Evolutionary conservation across 2,329 filamentous ascomycete genomes (phyloP).

Genomic region (Exophiala dermatitidis): DNA sequence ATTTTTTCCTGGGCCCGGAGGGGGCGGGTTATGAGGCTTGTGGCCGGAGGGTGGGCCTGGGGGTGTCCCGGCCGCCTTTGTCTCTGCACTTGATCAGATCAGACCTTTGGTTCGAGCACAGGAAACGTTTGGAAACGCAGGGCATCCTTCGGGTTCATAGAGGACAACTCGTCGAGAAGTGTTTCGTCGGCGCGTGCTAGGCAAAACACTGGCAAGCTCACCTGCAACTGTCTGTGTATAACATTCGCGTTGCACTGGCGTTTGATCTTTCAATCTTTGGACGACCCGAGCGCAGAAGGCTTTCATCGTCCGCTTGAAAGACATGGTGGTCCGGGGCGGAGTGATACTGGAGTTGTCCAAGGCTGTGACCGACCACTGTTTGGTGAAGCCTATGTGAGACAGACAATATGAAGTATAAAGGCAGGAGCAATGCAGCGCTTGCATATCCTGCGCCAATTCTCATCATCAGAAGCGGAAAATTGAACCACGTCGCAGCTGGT

Average conservation of each 20-base stretch:
- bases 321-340: slow-evolving; percentile 1
- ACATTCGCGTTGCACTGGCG: neutral
- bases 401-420: neutral
- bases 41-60: neutral
- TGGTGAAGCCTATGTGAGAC: neutral
- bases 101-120: neutral
- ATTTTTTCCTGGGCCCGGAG: too few relatives aligned
- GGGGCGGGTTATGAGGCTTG: neutral
- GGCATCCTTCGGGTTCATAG: too few relatives aligned
- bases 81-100: neutral
- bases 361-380: neutral
- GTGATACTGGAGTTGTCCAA: neutral
- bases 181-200: too few relatives aligned
- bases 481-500: too few relatives aligned
- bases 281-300: neutral
- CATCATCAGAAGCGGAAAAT: neutral
- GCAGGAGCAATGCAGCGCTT: neutral
- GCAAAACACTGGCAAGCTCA: neutral
- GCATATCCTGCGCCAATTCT: neutral
- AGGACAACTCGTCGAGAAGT: too few relatives aligned
- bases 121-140: neutral
- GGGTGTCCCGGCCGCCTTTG: neutral
- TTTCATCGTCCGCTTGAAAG: slow-evolving; percentile 4
- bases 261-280: neutral
- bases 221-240: neutral